Conservation (phyloP, 352 stramenopile species). For the Globisporangium paroecandrum region DNA sequence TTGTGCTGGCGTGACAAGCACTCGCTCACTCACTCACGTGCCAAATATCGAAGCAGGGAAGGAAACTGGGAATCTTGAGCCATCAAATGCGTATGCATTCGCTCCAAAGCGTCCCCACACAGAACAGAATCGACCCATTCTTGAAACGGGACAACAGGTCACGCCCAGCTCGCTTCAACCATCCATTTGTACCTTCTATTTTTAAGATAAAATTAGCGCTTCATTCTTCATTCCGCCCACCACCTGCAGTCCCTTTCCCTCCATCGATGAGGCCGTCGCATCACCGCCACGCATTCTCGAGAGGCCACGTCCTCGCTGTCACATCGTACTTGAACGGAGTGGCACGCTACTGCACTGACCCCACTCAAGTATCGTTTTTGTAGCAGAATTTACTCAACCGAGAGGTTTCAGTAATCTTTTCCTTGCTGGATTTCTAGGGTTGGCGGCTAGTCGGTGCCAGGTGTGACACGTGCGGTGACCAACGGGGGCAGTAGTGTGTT, state of each 20-base stretch:
- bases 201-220: not conserved
- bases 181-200: slow-evolving; percentile 2
- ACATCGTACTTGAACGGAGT: slow-evolving; percentile 15
- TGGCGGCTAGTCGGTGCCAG: not conserved
- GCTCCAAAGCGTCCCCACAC: too few relatives aligned
- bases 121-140: not conserved
- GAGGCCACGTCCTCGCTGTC: slow-evolving; percentile 22
- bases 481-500: slow-evolving; percentile 5
- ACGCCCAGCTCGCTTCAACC: slow-evolving; percentile 8
- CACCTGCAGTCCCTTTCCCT: not conserved
- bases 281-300: slow-evolving; percentile 8
- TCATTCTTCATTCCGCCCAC: slow-evolving; percentile 1
- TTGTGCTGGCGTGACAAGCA: not conserved
- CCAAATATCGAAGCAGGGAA: not conserved
- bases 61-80: not conserved
- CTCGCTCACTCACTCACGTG: not conserved
- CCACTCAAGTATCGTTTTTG: slow-evolving; percentile 3
- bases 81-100: not conserved
- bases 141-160: not conserved
- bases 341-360: not conserved
- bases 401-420: not conserved
- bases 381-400: not conserved
- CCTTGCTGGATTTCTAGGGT: not conserved
- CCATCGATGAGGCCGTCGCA: not conserved
- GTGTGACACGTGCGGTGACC: not conserved